Percentiles rank a stretch among this genome's conserved stretches.
Conservation (phyloP, 345 rosid genomes). For the Arabidopsis suecica region DNA sequence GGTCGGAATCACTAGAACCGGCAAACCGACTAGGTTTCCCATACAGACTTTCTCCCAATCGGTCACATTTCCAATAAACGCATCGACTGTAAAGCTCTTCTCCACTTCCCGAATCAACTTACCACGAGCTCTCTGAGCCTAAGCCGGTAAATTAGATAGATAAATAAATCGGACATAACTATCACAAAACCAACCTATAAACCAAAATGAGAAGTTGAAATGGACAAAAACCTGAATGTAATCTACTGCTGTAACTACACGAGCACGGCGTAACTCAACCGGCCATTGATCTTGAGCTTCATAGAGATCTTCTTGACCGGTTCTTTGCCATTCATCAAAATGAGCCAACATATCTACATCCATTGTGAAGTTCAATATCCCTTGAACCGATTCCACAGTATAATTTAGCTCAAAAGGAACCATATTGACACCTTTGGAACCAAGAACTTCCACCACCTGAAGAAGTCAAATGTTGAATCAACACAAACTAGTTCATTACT, state of each 20-base stretch:
- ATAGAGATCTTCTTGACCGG: constrained; percentile 62
- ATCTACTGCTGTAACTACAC: constrained; percentile 75
- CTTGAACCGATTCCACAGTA: constrained; percentile 81
- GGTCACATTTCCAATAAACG: constrained; percentile 80
- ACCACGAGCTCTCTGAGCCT: constrained; percentile 89
- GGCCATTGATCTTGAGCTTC: constrained; percentile 99
- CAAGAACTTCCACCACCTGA: constrained; percentile 76
- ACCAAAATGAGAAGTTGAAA: not conserved
- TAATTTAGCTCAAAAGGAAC: constrained; percentile 79
- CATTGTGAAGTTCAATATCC: constrained; percentile 83
- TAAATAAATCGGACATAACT: not conserved
- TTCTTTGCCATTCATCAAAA: constrained; percentile 90
- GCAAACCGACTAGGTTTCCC: constrained; percentile 92
- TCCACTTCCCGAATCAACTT: constrained; percentile 75
- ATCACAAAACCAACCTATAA: not conserved
- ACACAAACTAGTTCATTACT: not conserved
- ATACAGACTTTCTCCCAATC: constrained; percentile 92
- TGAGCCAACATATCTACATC: constrained; percentile 84
- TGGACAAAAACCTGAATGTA: constrained; percentile 61
- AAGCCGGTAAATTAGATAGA: constrained; percentile 8
- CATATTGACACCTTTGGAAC: constrained; percentile 74
- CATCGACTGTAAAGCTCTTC: constrained; percentile 73
- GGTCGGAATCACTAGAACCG: constrained; percentile 72
- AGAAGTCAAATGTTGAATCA: not conserved
- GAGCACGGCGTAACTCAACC: constrained; percentile 68